Evolutionary conservation across 306 rosid genomes (phyloP).

Genomic region (Prunus salicina): DNA sequence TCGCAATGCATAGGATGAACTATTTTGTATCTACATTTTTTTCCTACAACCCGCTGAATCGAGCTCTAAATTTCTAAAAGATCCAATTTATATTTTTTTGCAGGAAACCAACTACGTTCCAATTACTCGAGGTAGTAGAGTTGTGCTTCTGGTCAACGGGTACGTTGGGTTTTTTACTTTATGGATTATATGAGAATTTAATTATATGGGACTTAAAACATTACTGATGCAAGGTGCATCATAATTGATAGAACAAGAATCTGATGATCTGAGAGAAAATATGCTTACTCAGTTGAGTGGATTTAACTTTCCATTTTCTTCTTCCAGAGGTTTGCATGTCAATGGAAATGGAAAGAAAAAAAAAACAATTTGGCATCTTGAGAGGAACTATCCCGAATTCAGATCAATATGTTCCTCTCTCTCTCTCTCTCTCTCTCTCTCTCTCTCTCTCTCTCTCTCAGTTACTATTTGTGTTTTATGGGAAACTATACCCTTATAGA

Average conservation of each 20-base stretch:
- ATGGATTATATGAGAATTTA: conserved; percentile 9
- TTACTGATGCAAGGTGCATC: not conserved
- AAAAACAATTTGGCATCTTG: not conserved
- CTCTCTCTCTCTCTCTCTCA: too few species aligned
- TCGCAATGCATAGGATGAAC: not conserved
- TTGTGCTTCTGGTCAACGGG: conserved; percentile 94
- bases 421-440: too few species aligned
- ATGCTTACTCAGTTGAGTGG: not conserved
- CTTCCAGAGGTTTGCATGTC: not conserved
- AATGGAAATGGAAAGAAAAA: not conserved
- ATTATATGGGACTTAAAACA: conserved; percentile 4
- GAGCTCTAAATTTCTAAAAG: not conserved
- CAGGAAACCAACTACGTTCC: conserved; percentile 95
- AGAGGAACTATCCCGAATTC: not conserved
- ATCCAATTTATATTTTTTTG: conserved; percentile 18
- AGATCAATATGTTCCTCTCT: not conserved
- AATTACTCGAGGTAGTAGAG: conserved; percentile 78
- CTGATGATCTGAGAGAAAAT: not conserved
- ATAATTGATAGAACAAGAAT: not conserved
- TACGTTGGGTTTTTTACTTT: conserved; percentile 37
- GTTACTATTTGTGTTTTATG: not conserved
- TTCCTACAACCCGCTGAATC: not conserved
- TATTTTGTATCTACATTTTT: not conserved
- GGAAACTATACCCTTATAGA: not conserved
- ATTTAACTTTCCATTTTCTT: not conserved